These are phyloP conservation scores for Agastache rugosa DNA, from an alignment of 257 asterid genomes.

Conservation along the genomic window DNA sequence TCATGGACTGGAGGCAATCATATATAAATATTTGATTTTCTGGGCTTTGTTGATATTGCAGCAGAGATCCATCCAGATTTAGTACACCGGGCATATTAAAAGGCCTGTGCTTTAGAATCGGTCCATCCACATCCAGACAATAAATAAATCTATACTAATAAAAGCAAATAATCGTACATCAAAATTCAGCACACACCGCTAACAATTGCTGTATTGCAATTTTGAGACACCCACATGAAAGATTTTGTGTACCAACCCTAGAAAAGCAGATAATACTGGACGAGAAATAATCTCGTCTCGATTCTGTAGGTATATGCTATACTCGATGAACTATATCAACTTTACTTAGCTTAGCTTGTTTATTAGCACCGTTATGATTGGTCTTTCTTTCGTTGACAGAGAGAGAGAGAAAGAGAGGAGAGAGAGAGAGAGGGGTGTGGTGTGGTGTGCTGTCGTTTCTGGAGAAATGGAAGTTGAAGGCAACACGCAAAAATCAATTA, in stretches of 20 bases:
- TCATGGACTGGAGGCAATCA: slow-evolving; percentile 35
- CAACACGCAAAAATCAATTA: slow-evolving; percentile 39
- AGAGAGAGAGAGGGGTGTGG: background rate
- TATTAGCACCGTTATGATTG: slow-evolving; percentile 24
- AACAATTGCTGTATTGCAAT: background rate
- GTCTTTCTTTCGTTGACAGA: slow-evolving; percentile 32
- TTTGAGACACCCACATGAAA: background rate
- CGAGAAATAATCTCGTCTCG: too few relatives aligned
- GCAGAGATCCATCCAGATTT: slow-evolving; percentile 46
- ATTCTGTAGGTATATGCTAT: too few relatives aligned
- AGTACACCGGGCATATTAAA: slow-evolving; percentile 38
- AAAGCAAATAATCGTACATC: background rate
- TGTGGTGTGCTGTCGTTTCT: slow-evolving; percentile 34
- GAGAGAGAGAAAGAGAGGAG: background rate
- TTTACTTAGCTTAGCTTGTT: background rate
- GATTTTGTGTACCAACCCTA: background rate
- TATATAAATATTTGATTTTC: slow-evolving; percentile 8
- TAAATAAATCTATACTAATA: background rate
- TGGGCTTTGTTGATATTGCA: slow-evolving; percentile 36
- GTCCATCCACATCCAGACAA: slow-evolving; percentile 25
- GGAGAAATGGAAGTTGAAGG: background rate
- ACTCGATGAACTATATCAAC: too few relatives aligned
- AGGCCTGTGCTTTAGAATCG: background rate
- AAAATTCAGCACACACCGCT: background rate
- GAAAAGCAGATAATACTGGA: background rate